These are phyloP conservation scores for Penicillium expansum DNA, from an alignment of 2,329 filamentous ascomycete genomes.

Conservation along the genomic window DNA sequence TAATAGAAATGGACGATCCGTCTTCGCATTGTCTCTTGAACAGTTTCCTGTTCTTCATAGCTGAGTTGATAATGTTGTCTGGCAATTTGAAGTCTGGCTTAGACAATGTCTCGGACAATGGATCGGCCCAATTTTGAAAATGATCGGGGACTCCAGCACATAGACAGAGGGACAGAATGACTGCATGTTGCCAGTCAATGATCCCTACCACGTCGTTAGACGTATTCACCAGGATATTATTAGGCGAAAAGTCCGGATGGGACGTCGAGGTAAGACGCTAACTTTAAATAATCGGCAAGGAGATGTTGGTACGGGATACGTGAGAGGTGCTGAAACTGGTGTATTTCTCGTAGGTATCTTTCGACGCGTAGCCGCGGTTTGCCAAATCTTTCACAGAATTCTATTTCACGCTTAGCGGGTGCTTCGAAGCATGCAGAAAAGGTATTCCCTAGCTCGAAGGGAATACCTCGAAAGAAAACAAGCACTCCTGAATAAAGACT, in stretches of 20 bases:
- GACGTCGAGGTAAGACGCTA: slow-evolving; percentile 19
- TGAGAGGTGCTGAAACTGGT: slow-evolving; percentile 13
- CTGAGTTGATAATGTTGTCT: slow-evolving; percentile 23
- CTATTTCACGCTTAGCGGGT: slow-evolving; percentile 26
- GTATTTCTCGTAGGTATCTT: slow-evolving; percentile 21
- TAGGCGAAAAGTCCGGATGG: slow-evolving; percentile 29
- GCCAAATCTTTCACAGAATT: slow-evolving; percentile 23
- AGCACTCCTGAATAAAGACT: not conserved
- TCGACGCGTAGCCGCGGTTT: slow-evolving; percentile 24
- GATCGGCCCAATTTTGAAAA: slow-evolving; percentile 38
- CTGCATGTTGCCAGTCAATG: slow-evolving; percentile 34
- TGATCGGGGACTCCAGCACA: slow-evolving; percentile 32
- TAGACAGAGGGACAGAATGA: slow-evolving; percentile 30
- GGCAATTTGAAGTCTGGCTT: slow-evolving; percentile 27
- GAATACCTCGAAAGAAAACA: slow-evolving; percentile 4
- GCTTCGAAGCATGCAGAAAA: slow-evolving; percentile 18
- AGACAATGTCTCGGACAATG: slow-evolving; percentile 22
- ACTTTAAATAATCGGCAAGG: slow-evolving; percentile 16
- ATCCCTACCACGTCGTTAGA: slow-evolving; percentile 28
- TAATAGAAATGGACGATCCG: slow-evolving; percentile 28
- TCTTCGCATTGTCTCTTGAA: slow-evolving; percentile 23
- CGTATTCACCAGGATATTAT: slow-evolving; percentile 30
- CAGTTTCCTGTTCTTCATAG: slow-evolving; percentile 19
- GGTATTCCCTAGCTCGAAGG: slow-evolving; percentile 8
- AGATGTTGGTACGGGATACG: slow-evolving; percentile 15